Evolutionary conservation across 2,329 filamentous ascomycete genomes (phyloP).

Genomic region (Pestalotiopsis fici): DNA sequence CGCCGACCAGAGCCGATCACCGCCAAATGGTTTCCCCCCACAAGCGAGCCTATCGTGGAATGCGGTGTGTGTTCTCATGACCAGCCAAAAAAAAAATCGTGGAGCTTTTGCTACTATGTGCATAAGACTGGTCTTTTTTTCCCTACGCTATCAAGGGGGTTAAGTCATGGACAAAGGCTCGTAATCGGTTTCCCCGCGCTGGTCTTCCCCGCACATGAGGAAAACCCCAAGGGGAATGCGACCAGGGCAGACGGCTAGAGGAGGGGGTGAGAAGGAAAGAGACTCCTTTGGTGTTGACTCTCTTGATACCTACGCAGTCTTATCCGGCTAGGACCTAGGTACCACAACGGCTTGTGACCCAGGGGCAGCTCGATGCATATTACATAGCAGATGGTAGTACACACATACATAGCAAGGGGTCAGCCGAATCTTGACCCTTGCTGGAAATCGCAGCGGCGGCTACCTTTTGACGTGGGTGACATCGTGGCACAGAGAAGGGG

Average conservation of each 20-base stretch:
- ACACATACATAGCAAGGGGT: not conserved
- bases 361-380: not conserved
- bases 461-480: conserved; percentile 15
- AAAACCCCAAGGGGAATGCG: not conserved
- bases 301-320: not conserved
- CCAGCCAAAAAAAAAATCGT: not conserved
- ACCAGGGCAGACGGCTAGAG: not conserved
- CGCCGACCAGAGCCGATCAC: not conserved
- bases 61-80: not conserved
- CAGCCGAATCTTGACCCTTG: not conserved
- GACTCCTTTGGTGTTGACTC: conserved; percentile 14
- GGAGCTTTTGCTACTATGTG: not conserved
- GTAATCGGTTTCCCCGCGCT: not conserved
- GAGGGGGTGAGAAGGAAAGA: not conserved
- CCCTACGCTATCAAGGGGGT: not conserved
- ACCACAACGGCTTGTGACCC: not conserved
- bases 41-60: conserved; percentile 4
- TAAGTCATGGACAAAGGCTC: not conserved
- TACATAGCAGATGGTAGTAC: not conserved
- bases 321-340: not conserved
- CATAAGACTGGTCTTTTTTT: not conserved
- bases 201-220: conserved; percentile 4
- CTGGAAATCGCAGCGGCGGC: not conserved
- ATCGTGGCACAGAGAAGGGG: conserved; percentile 8
- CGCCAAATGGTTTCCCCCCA: not conserved